phyloP scores from a whole-genome alignment of 176 grass and related monocot genomes.

The Melocanna baccifera region DNA sequence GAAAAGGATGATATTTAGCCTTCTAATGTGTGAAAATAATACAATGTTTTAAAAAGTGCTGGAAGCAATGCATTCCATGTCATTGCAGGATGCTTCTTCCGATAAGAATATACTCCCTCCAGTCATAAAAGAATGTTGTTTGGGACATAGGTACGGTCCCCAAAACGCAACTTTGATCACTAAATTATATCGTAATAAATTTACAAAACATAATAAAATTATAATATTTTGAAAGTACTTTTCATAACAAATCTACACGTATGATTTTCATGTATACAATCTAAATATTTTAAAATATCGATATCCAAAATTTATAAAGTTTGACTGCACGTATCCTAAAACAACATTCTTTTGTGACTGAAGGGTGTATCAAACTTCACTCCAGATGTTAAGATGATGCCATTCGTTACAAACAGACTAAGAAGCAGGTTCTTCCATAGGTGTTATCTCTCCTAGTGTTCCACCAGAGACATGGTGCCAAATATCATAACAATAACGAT shows the following conservation, averaged over 20 bases:
- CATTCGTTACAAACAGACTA: not conserved
- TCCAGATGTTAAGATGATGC: not conserved
- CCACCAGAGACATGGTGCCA: not conserved
- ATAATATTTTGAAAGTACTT: too few relatives aligned
- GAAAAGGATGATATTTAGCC: constrained; percentile 1
- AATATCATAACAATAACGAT: not conserved
- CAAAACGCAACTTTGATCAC: too few relatives aligned
- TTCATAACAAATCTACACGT: too few relatives aligned
- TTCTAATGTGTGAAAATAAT: not conserved
- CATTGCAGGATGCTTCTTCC: not conserved
- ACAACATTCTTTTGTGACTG: too few relatives aligned
- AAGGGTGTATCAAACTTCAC: not conserved
- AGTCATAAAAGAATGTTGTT: too few relatives aligned
- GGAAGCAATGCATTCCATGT: constrained; percentile 8
- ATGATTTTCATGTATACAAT: too few relatives aligned
- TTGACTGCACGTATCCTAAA: too few relatives aligned
- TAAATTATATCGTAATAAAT: too few relatives aligned
- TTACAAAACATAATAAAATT: too few relatives aligned
- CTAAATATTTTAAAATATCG: too few relatives aligned
- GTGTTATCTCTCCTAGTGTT: not conserved
- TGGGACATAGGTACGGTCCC: too few relatives aligned
- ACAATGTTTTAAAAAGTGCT: not conserved
- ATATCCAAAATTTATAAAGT: too few relatives aligned
- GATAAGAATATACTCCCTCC: not conserved
- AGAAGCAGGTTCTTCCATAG: not conserved